A percentile compares a stretch with the other conserved stretches of the same genome.
Evolutionary conservation across 352 stramenopile genomes (phyloP).

Genomic region (Globisporangium camurandrum): DNA sequence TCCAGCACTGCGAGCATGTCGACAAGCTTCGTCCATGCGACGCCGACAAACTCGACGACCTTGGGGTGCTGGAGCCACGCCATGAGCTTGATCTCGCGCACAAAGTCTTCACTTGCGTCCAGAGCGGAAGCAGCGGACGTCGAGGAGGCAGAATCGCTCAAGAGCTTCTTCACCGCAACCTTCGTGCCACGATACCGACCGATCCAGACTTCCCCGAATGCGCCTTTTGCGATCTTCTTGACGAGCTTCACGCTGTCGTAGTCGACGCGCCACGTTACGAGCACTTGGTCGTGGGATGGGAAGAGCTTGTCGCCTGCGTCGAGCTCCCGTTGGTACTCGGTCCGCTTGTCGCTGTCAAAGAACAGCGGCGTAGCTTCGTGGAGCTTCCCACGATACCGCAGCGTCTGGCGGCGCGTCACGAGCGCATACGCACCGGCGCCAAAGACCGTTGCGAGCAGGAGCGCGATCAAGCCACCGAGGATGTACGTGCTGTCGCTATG

Average conservation of each 20-base stretch:
- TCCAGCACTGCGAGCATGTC: slow-evolving; percentile 66
- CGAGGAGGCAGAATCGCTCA: slow-evolving; percentile 30
- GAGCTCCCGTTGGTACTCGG: slow-evolving; percentile 52
- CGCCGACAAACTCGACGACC: slow-evolving; percentile 59
- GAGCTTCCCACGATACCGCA: slow-evolving; percentile 36
- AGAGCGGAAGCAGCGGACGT: too few species aligned
- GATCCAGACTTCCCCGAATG: slow-evolving; percentile 71
- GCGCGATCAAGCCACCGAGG: slow-evolving; percentile 26
- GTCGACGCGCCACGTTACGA: slow-evolving; percentile 64
- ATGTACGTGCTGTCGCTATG: slow-evolving; percentile 42
- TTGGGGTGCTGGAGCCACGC: slow-evolving; percentile 62
- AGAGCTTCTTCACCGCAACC: slow-evolving; percentile 53
- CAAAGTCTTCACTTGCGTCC: slow-evolving; percentile 50
- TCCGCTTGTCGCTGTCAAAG: slow-evolving; percentile 57
- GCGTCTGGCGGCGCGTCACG: slow-evolving; percentile 24
- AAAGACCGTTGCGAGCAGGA: slow-evolving; percentile 26
- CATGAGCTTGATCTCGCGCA: slow-evolving; percentile 67
- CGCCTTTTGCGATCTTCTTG: slow-evolving; percentile 57
- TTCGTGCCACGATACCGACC: slow-evolving; percentile 46
- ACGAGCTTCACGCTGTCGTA: slow-evolving; percentile 60
- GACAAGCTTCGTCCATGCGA: slow-evolving; percentile 60
- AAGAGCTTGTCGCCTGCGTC: slow-evolving; percentile 53
- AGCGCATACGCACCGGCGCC: slow-evolving; percentile 35
- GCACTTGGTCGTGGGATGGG: slow-evolving; percentile 58
- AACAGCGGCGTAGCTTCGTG: slow-evolving; percentile 67